Evolutionary conservation across 2,329 filamentous ascomycete genomes (phyloP).

Genomic region (Fusarium ambrosium): DNA sequence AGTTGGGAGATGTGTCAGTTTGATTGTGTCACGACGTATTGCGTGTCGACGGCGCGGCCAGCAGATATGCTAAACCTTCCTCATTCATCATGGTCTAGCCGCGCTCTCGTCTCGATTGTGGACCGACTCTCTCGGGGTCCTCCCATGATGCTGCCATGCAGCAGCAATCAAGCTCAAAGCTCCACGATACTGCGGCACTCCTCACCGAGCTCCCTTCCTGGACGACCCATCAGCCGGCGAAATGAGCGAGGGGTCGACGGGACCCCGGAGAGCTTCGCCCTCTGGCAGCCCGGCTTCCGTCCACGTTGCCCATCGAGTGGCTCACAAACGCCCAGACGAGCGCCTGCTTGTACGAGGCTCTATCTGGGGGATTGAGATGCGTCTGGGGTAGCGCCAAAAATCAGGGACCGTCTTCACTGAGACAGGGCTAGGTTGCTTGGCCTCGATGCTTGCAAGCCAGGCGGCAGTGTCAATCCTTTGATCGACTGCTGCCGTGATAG

Average conservation of each 20-base stretch:
- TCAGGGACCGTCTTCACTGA: slow-evolving; percentile 18
- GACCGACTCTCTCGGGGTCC: slow-evolving; percentile 27
- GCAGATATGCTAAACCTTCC: slow-evolving; percentile 13
- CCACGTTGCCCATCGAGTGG: slow-evolving; percentile 48
- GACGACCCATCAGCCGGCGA: slow-evolving; percentile 28
- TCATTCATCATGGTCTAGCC: slow-evolving; percentile 25
- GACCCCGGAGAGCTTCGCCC: slow-evolving; percentile 7
- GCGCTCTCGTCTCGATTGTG: slow-evolving; percentile 12
- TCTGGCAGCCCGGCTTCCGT: slow-evolving; percentile 31
- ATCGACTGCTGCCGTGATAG: not conserved
- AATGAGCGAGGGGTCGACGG: slow-evolving; percentile 11
- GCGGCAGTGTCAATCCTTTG: not conserved
- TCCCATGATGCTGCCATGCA: slow-evolving; percentile 9
- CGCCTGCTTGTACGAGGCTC: slow-evolving; percentile 26
- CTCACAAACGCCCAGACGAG: slow-evolving; percentile 27
- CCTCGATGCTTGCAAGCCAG: not conserved
- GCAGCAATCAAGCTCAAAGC: slow-evolving; percentile 19
- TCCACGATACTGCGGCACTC: slow-evolving; percentile 15
- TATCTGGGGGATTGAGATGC: slow-evolving; percentile 31
- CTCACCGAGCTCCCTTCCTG: slow-evolving; percentile 33
- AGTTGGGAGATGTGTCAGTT: slow-evolving; percentile 1
- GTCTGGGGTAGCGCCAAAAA: slow-evolving; percentile 43
- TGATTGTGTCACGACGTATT: slow-evolving; percentile 3
- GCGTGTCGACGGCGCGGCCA: slow-evolving; percentile 5
- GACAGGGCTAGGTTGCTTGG: slow-evolving; percentile 16